Evolutionary conservation across 106 monocot genomes (phyloP), one percentile per base, ranked within the genome.

Genomic region (Acorus calamus): DNA sequence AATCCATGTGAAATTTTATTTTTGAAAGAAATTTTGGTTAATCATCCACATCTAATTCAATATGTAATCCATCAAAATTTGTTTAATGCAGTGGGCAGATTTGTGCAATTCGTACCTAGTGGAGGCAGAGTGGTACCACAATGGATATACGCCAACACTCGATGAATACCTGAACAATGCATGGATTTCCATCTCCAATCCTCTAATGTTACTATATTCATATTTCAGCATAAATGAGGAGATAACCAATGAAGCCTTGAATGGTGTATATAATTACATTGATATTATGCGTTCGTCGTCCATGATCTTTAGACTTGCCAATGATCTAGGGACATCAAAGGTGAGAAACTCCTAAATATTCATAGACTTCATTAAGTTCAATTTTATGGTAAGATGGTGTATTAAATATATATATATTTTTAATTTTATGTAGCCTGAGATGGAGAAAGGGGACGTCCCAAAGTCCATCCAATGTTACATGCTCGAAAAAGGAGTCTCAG

Each of bases 391-490:
- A 14, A 8, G 42, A 42, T 50, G 4, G 14, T 4, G 14, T 47
- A 8, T 49, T 43, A 46, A n/a, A 5, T 12, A 14, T 60, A 2
- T 52, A n/a, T 62, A 8, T 52, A 14, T 49, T 13, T 4, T 13
- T 43, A 42, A 42, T 58, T n/a, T 49, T 11, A 13, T 62, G 4
- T 8, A 70, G 70, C 60, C 10, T 0, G 76, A 76, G 65, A 3
- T 70, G 4, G 13, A 61, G 9, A 52, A 60, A 13, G 66, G 66
- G 3, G 73, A 74, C 43, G 53, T 66, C 8, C 41, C 49, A 8
- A 70, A 64, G 44, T 52, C 59, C 6, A 76, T 76, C 6, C 70
- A 70, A 14, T 76, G 76, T 14, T 70, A 76, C 57, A 76, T 76
- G 76, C 8, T 70, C 13, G 70, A 76, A 48, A 65, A 60, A 14